Base-by-base conservation (phyloP, 345 rosid species). In the Alliaria petiolata region DNA sequence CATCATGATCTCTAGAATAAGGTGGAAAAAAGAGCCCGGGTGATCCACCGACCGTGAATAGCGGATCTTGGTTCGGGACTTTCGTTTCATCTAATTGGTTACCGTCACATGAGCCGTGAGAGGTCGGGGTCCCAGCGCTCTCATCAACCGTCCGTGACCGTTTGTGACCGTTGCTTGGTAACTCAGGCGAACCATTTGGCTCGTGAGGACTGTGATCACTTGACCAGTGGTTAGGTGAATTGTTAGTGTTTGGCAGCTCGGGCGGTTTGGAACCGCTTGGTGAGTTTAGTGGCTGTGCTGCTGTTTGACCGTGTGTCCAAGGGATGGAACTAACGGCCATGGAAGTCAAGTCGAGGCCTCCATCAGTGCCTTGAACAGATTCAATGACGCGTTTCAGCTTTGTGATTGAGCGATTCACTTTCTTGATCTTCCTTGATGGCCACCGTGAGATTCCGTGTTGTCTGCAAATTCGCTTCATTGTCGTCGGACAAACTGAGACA, bases 401-500 rank as follows among this genome's bases (percentile, higher is more conserved):
- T 55, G 86, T 69, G 71, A 93, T 91, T 45, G 97, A 93, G 46
- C 91, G 89, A 62, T 93, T 93, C 22, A 93, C 98, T 81, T 90
- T 93, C 83, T 90, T 93, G 76, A 90, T 93, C 85, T 88, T 90
- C 59, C 98, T 92, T 20, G 98, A 90, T 28, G 98, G 98, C 98
- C 98, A 93, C 47, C 97, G 78, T 7, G 93, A 85, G 79, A 93
- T 93, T 55, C 98, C 98, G 46, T 93, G 96, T 79, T 93, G 98
- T 81, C 98, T 82, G 86, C 98, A 93, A 59, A 93, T 93, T 49
- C 97, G 93, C 85, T 93, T 93, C 98, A 93, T 90, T 70, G 98
- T 90, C 11, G 98, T 93, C 6, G 98, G 98, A 64, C 97, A 93
- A 80, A 93, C 98, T 93, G 90, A 28, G 71, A 71, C 65, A 70